Evolutionary conservation across 1,284 basidiomycete genomes (phyloP).

Genomic region (Cutaneotrichosporon sp.): DNA sequence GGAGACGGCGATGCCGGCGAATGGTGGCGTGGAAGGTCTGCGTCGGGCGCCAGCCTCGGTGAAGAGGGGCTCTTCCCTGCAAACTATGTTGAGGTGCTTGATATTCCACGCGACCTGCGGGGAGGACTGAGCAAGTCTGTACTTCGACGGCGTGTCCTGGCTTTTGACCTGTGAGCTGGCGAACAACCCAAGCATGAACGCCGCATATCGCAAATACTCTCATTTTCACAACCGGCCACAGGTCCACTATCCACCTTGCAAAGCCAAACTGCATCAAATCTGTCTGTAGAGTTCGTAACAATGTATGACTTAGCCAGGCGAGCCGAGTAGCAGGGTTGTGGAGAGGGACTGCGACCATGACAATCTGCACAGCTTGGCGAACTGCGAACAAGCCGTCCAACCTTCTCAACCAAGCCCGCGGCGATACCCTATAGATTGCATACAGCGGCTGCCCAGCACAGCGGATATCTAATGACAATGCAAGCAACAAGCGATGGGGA

Average conservation of each 20-base stretch:
- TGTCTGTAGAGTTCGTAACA: no score
- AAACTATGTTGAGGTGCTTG: slow-evolving; percentile 56
- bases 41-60: slow-evolving; percentile 57
- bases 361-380: no score
- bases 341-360: no score
- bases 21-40: slow-evolving; percentile 58
- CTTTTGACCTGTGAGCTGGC: background rate
- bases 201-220: no score
- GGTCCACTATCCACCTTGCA: no score
- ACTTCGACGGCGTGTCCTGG: background rate
- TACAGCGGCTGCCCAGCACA: slow-evolving; percentile 8
- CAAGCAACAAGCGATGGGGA: slow-evolving; percentile 1
- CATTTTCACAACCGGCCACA: no score
- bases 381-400: no score
- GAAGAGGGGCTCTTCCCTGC: slow-evolving; percentile 57
- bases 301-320: no score
- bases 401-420: no score
- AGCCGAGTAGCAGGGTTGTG: no score
- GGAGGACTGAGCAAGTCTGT: background rate
- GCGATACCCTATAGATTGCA: slow-evolving; percentile 4
- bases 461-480: slow-evolving; percentile 15
- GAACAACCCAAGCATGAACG: no score
- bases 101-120: slow-evolving; percentile 33
- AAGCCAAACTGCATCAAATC: no score
- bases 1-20: slow-evolving; percentile 71